These are phyloP conservation scores for Hypoxylon sp. DNA, from an alignment of 2,329 filamentous ascomycete species.

Conservation along the genomic window DNA sequence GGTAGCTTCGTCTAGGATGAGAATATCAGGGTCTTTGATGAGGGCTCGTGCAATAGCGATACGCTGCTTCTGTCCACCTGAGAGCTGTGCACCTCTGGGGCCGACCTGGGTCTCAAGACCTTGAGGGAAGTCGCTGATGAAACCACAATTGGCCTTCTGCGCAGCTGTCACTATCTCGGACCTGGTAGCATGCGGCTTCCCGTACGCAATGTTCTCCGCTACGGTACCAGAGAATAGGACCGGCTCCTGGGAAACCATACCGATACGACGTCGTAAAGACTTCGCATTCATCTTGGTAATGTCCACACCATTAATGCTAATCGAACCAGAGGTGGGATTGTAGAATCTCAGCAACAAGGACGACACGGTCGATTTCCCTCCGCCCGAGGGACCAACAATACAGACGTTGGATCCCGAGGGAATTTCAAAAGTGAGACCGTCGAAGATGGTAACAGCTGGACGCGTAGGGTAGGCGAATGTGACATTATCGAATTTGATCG, in stretches of 20 bases:
- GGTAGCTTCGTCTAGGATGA: slow-evolving; percentile 96
- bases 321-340: slow-evolving; percentile 79
- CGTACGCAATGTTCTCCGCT: slow-evolving; percentile 92
- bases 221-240: slow-evolving; percentile 90
- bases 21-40: slow-evolving; percentile 94
- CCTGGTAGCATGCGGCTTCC: slow-evolving; percentile 80
- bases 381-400: slow-evolving; percentile 94
- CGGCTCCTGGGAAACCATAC: slow-evolving; percentile 94
- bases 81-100: slow-evolving; percentile 90
- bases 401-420: slow-evolving; percentile 94
- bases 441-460: slow-evolving; percentile 92
- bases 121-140: slow-evolving; percentile 96
- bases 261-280: slow-evolving; percentile 90
- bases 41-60: slow-evolving; percentile 96
- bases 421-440: slow-evolving; percentile 88
- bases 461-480: slow-evolving; percentile 93
- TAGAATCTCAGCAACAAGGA: slow-evolving; percentile 95
- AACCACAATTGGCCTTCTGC: slow-evolving; percentile 92
- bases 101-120: slow-evolving; percentile 95
- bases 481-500: slow-evolving; percentile 89
- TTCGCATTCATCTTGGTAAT: slow-evolving; percentile 91
- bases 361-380: slow-evolving; percentile 95
- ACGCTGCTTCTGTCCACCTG: slow-evolving; percentile 95
- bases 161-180: slow-evolving; percentile 88
- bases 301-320: slow-evolving; percentile 87